phyloP scores from a whole-genome alignment of 331 rosid species.

The Malus hybrid region DNA sequence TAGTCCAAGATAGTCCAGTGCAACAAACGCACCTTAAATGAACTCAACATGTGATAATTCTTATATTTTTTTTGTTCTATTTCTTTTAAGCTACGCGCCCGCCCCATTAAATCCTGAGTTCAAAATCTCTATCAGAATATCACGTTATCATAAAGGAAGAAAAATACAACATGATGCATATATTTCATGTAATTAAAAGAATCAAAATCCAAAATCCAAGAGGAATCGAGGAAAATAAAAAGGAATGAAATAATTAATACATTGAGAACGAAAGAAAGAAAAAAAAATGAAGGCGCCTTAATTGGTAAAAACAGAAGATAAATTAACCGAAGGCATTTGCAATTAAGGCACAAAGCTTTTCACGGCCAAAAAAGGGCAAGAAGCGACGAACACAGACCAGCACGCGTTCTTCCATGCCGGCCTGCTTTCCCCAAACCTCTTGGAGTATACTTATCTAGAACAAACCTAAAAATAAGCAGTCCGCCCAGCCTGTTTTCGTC shows the following conservation, averaged over 20 bases:
- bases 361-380: not conserved
- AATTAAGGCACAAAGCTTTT: constrained; percentile 10
- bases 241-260: constrained; percentile 7
- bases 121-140: no score
- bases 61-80: no score
- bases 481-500: not conserved
- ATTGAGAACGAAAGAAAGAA: not conserved
- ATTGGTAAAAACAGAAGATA: constrained; percentile 10
- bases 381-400: constrained; percentile 30
- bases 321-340: constrained; percentile 38
- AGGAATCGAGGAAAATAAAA: not conserved
- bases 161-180: no score
- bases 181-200: no score
- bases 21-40: no score
- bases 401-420: constrained; percentile 19
- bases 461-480: constrained; percentile 13
- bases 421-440: constrained; percentile 24
- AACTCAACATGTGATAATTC: no score
- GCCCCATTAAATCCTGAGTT: no score
- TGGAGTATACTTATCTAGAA: constrained; percentile 14
- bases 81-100: no score
- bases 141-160: no score
- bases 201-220: constrained; percentile 20
- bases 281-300: not conserved
- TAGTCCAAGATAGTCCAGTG: no score